Evolutionary conservation across 2,329 filamentous ascomycete species (phyloP).

Genomic region (Xylariaceae sp.): DNA sequence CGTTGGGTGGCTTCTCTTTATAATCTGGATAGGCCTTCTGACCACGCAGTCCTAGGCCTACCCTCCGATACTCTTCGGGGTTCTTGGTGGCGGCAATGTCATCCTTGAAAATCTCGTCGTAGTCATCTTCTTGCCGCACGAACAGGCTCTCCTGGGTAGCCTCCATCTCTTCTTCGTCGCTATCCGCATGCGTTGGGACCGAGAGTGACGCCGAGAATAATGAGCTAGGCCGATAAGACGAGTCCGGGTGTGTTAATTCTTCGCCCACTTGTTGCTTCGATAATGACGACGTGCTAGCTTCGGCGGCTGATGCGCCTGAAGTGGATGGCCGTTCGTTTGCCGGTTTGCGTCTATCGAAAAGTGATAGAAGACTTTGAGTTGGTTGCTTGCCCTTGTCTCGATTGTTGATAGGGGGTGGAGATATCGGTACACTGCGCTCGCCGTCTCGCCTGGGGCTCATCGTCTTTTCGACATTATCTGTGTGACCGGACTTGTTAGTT

Average conservation of each 20-base stretch:
- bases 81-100: not conserved
- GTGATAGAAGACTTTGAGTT: not conserved
- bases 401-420: too few relatives aligned
- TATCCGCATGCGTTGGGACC: not conserved
- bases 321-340: not conserved
- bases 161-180: not conserved
- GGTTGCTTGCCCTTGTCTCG: not conserved
- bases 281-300: not conserved
- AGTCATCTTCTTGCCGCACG: not conserved
- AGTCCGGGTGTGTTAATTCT: not conserved
- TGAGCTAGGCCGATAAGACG: not conserved
- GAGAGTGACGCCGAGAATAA: not conserved
- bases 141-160: not conserved
- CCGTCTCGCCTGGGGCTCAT: too few relatives aligned
- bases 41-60: too few relatives aligned
- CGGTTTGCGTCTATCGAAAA: too few relatives aligned
- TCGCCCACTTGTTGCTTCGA: not conserved
- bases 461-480: constrained; percentile 6
- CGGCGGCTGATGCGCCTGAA: not conserved
- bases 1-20: not conserved
- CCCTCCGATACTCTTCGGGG: too few relatives aligned
- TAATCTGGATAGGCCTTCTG: too few relatives aligned
- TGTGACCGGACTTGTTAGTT: not conserved
- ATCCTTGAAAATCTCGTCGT: not conserved
- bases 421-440: too few relatives aligned